Base-by-base conservation (phyloP, 2,329 filamentous ascomycete genomes). In the Cercospora sp. region DNA sequence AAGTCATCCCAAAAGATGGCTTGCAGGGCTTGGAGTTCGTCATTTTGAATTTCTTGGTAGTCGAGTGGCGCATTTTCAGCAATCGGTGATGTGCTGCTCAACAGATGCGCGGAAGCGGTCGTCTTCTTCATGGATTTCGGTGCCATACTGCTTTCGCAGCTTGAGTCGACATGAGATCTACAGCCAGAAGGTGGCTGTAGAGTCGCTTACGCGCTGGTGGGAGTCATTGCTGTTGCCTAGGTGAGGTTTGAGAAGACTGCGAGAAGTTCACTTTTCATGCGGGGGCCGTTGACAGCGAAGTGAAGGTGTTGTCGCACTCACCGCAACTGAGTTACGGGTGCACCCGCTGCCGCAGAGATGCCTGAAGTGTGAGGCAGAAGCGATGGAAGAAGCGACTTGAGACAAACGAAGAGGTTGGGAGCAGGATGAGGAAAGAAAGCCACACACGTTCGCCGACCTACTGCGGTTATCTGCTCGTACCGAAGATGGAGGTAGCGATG, bases 1-100 rank as follows among this genome's bases (percentile, higher is more conserved):
- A 93, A 97, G 77, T 97, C 94, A 68, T 96, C 92, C 72, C 90
- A 90, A 77, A 95, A 98, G 60, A 98, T 96, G 51, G 94, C 91
- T 75, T 91, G 86, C 67, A 98, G 84, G 55, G 89, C 94, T 77
- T 95, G 87, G 66, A 96, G 85, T 81, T 98, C 95, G 77, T 97
- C 91, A 75, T 91, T 85, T 81, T 98, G 95, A 36, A 91, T 88
- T 80, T 96, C 91, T 72, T 89, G 87, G 81, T 97, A 96, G 76
- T 93, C 83, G 67, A 85, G 85, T 48, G 81, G 75, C 39, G 81
- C 74, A 71, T 61, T 57, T 39, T 63, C 61, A 26, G 67, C 57
- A 42, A 61, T 28, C n/a, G 60, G 64, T 30, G 70, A 64, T 12
- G 66, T 58, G 60, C 60, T 70, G 60, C 70, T 68, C 58, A 71